Conservation (phyloP, 148 eudicot species). For the Fallopia convolvulus region DNA sequence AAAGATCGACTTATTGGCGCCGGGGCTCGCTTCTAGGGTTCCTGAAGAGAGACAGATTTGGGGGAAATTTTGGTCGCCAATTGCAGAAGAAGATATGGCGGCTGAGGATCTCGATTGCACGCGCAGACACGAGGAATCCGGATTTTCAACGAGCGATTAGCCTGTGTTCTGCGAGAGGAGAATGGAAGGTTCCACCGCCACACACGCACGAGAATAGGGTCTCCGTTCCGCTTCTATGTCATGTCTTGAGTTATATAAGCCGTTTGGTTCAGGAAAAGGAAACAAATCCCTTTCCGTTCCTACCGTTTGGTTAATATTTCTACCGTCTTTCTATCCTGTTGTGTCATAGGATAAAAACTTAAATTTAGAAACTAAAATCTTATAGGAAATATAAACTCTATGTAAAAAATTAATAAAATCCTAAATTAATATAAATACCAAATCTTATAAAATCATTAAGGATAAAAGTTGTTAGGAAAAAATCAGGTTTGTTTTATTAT, state of each 20-base stretch:
- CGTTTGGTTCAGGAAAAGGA: background rate
- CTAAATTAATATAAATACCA: no score
- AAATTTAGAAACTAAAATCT: no score
- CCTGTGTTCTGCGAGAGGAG: background rate
- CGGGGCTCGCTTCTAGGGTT: background rate
- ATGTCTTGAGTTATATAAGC: background rate
- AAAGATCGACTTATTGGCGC: background rate
- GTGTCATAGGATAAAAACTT: no score
- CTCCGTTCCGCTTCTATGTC: constrained; percentile 1
- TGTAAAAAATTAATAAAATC: no score
- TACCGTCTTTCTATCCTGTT: no score
- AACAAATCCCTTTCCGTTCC: background rate
- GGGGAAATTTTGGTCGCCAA: background rate
- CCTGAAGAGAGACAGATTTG: background rate
- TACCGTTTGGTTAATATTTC: background rate
- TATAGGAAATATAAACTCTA: no score
- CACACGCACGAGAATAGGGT: constrained; percentile 1
- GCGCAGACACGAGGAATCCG: background rate
- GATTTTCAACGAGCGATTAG: background rate
- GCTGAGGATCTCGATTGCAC: background rate
- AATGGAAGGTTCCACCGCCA: constrained; percentile 6
- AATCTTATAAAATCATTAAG: no score
- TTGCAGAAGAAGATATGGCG: background rate
- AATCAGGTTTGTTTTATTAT: no score
- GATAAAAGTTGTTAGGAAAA: no score